Evolutionary conservation across 345 rosid genomes (phyloP).

Genomic region (Ceriops zippeliana): DNA sequence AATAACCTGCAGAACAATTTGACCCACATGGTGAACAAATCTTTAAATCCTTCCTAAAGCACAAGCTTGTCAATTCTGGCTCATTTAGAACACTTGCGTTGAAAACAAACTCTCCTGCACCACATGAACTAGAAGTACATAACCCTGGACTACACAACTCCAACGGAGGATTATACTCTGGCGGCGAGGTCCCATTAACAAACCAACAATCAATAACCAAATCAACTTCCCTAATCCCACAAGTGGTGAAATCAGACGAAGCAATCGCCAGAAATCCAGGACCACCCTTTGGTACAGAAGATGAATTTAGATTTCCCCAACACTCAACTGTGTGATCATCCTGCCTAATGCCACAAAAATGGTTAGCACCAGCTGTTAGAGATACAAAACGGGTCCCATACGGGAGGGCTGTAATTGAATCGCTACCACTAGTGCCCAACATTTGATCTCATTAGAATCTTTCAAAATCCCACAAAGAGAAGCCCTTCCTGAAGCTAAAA

Average conservation of each 20-base stretch:
- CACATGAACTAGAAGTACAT: slow-evolving; percentile 56
- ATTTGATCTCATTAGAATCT: slow-evolving; percentile 44
- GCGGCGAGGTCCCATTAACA: slow-evolving; percentile 36
- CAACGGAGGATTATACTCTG: slow-evolving; percentile 71
- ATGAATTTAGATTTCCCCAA: slow-evolving; percentile 72
- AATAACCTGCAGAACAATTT: slow-evolving; percentile 68
- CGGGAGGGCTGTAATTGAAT: slow-evolving; percentile 33
- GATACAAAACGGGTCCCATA: slow-evolving; percentile 43
- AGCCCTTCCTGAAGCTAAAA: slow-evolving; percentile 53
- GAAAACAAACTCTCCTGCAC: slow-evolving; percentile 56
- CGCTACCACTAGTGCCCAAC: slow-evolving; percentile 48
- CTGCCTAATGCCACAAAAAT: slow-evolving; percentile 79
- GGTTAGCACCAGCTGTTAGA: slow-evolving; percentile 63
- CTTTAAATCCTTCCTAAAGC: slow-evolving; percentile 58
- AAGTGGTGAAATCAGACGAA: slow-evolving; percentile 69
- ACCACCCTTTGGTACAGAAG: slow-evolving; percentile 54
- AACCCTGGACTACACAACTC: slow-evolving; percentile 87
- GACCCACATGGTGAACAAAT: slow-evolving; percentile 75
- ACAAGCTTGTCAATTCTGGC: slow-evolving; percentile 66
- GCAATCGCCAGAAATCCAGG: slow-evolving; percentile 83
- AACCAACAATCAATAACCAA: slow-evolving; percentile 88
- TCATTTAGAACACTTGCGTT: slow-evolving; percentile 82
- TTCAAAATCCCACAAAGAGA: slow-evolving; percentile 59
- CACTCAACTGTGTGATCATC: slow-evolving; percentile 81
- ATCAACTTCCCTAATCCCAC: slow-evolving; percentile 82